These are phyloP conservation scores for Tanacetum coccineum DNA, from an alignment of 129 eudicot species.

Conservation along the genomic window DNA sequence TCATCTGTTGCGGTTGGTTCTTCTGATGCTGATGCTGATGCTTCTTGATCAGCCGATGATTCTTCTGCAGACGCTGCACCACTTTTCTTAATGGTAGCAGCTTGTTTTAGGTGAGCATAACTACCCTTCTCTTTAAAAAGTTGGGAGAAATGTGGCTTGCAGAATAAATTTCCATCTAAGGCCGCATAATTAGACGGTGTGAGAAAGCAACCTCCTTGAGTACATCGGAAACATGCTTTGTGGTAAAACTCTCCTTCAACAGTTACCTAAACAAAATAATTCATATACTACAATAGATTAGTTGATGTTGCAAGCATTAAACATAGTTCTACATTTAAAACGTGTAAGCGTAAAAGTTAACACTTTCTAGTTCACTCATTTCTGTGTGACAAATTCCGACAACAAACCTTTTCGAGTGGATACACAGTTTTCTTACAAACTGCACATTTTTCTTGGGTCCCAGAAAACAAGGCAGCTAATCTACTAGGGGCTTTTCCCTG, in stretches of 20 bases:
- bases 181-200: slow-evolving; percentile 79
- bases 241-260: slow-evolving; percentile 82
- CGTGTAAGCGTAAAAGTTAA: too few species aligned
- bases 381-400: neutral
- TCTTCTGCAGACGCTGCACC: slow-evolving; percentile 9
- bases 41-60: neutral
- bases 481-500: slow-evolving; percentile 70
- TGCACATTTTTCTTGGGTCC: slow-evolving; percentile 89
- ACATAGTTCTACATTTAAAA: neutral
- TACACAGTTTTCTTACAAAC: slow-evolving; percentile 78
- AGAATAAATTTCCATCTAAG: slow-evolving; percentile 67
- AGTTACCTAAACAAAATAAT: slow-evolving; percentile 39
- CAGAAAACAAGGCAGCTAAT: slow-evolving; percentile 68
- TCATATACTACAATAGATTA: neutral
- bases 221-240: slow-evolving; percentile 69
- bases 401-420: slow-evolving; percentile 86
- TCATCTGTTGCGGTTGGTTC: slow-evolving; percentile 10
- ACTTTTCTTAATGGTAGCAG: slow-evolving; percentile 40
- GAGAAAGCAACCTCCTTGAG: slow-evolving; percentile 69
- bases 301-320: neutral
- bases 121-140: slow-evolving; percentile 87
- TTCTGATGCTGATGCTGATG: neutral
- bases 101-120: slow-evolving; percentile 56
- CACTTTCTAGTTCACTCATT: too few species aligned
- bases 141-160: slow-evolving; percentile 90